Evolutionary conservation across 2,329 filamentous ascomycete species (phyloP), one percentile per base, ranked within the genome.

Genomic region (Penicillium aurantiogriseum): DNA sequence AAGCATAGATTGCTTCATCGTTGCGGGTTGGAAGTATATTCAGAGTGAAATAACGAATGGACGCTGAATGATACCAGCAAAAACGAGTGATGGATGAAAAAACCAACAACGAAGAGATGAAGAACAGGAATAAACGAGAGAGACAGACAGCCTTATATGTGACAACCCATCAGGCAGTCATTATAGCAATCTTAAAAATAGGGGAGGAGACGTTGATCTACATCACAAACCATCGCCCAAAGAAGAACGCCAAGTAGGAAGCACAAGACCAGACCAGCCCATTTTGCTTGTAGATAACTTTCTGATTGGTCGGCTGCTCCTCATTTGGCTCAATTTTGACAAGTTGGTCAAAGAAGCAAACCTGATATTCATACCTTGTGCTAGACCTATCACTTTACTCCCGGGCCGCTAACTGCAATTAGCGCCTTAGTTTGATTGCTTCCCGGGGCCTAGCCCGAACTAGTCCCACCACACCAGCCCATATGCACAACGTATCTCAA

Each of bases 1-100:
- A 23, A 69, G 43, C 43, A 66, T 48, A 29, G 67, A 64, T 48
- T 61, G 63, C 60, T 68, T 66, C 62, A 66, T 67, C 44, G 57
- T 44, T 44, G 35, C 38, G 15, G 38, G 60, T 50, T 61, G 36
- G 46, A 52, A 58, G 39, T 45, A 45, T 52, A 25, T 36, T 17
- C 23, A 33, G 8, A 25, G 9, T 27, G 55, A 49, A 54, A 57
- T 21, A 67, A 66, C 59, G 64, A 69, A 61, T 62, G 67, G 66
- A 67, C 65, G 67, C 59, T 66, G 61, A 56, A 49, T 36, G 10
- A 55, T 8, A 59, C 44, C 59, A 63, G 66, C 65, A 66, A 62
- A 57, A 67, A 68, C 48, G 67, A 68, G 59, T 58, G 65, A 60
- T 62, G 44, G 57, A 50, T 35, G 44, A 56, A 55, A 58, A 39